A percentile compares a stretch with the other conserved stretches of the same genome.
phyloP scores from a whole-genome alignment of 2,329 filamentous ascomycete genomes.

The Arthroderma uncinatum region DNA sequence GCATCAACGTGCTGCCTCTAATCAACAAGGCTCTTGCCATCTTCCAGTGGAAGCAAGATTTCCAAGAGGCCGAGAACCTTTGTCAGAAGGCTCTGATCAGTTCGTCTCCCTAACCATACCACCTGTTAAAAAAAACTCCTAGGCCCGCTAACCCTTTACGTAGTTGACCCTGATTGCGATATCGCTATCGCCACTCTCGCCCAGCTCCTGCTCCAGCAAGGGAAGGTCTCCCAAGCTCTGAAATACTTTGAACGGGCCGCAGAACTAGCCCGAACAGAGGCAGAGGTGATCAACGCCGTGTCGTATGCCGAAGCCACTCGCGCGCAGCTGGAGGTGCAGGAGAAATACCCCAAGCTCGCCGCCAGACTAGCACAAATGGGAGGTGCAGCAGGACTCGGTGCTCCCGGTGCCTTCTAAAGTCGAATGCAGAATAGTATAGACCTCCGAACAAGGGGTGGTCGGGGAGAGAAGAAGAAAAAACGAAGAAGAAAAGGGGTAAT shows the following conservation, averaged over 20 bases:
- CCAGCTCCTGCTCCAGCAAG: slow-evolving; percentile 91
- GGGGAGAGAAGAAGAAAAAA: not conserved
- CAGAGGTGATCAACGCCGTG: slow-evolving; percentile 89
- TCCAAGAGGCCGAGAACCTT: slow-evolving; percentile 83
- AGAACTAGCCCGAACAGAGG: slow-evolving; percentile 85
- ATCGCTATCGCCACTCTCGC: slow-evolving; percentile 99
- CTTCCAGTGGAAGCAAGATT: slow-evolving; percentile 98
- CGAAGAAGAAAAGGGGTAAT: not conserved
- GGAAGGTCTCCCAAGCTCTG: slow-evolving; percentile 88
- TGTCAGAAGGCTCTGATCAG: slow-evolving; percentile 96
- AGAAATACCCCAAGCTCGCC: slow-evolving; percentile 72
- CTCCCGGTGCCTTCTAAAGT: not conserved
- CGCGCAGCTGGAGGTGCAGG: slow-evolving; percentile 85
- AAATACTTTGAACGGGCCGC: slow-evolving; percentile 96
- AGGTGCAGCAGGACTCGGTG: slow-evolving; percentile 27
- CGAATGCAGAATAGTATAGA: not conserved
- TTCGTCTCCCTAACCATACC: slow-evolving; percentile 41
- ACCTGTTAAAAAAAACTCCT: not conserved
- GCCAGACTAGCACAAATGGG: slow-evolving; percentile 56
- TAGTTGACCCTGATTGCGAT: slow-evolving; percentile 96
- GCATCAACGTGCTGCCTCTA: slow-evolving; percentile 92
- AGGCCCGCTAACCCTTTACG: slow-evolving; percentile 19
- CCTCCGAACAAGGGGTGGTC: too few relatives aligned
- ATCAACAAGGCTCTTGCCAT: slow-evolving; percentile 97
- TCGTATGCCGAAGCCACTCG: slow-evolving; percentile 95